Conservation (phyloP, 371 early-diverging fungal genomes). For the Mortierella sp. region DNA sequence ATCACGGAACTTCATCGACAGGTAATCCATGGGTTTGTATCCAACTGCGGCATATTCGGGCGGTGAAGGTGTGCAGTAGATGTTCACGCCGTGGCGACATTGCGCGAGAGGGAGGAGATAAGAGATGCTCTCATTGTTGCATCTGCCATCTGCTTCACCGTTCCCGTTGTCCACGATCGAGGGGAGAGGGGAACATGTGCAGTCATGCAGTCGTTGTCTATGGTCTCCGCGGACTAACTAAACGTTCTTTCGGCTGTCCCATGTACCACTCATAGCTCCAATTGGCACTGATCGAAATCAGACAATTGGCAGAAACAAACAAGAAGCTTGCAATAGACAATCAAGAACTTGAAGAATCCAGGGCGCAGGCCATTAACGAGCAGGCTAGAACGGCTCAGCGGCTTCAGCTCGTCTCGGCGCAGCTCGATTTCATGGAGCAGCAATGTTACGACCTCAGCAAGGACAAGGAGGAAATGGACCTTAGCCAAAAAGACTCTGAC, state of each 20-base stretch:
- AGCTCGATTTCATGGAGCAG: constrained; percentile 49
- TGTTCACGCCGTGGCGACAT: not conserved
- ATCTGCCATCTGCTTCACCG: not conserved
- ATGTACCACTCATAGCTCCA: constrained; percentile 36
- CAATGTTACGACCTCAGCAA: constrained; percentile 35
- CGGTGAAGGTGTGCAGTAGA: not conserved
- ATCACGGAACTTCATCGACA: constrained; percentile 53
- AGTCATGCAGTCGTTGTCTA: too few relatives aligned
- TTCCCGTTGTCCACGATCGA: too few relatives aligned
- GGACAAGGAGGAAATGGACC: constrained; percentile 16
- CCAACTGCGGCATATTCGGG: too few relatives aligned
- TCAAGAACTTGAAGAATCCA: constrained; percentile 43
- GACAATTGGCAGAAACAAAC: constrained; percentile 43
- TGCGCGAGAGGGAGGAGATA: not conserved
- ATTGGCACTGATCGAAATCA: constrained; percentile 40
- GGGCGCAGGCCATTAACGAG: constrained; percentile 39
- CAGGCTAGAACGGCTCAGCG: constrained; percentile 45
- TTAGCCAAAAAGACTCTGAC: constrained; percentile 27
- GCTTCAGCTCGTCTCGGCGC: constrained; percentile 40
- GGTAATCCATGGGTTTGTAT: constrained; percentile 18
- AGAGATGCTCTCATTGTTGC: constrained; percentile 5
- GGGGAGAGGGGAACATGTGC: too few relatives aligned
- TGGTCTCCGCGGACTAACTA: too few relatives aligned
- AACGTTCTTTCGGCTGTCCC: too few relatives aligned
- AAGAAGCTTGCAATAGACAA: constrained; percentile 42